Evolutionary conservation across 1,139 yeast species (phyloP).

Genomic region (Diutina scorzettiae): DNA sequence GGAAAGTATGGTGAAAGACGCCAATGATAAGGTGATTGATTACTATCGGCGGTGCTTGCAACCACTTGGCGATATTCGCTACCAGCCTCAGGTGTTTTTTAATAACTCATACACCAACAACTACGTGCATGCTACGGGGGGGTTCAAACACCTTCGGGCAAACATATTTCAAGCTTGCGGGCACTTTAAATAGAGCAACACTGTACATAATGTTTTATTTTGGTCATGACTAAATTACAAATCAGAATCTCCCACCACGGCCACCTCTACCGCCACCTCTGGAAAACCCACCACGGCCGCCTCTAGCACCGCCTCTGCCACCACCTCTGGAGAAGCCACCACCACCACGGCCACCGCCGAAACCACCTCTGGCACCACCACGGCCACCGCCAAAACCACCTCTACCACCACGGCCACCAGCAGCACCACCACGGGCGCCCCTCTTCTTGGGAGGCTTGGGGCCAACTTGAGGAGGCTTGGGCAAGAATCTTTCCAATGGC

Average conservation of each 20-base stretch:
- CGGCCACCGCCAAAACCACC: slow-evolving; percentile 13
- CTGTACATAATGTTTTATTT: slow-evolving; percentile 3
- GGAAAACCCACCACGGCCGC: slow-evolving; percentile 25
- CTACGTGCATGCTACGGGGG: slow-evolving; percentile 16
- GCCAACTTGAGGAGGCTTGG: slow-evolving; percentile 74
- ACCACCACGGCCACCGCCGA: slow-evolving; percentile 26
- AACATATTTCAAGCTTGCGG: background rate
- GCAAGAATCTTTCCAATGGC: slow-evolving; percentile 91
- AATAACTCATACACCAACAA: slow-evolving; percentile 20
- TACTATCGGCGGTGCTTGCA: slow-evolving; percentile 16
- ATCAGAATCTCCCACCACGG: slow-evolving; percentile 15
- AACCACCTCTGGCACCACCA: slow-evolving; percentile 21
- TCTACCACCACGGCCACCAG: slow-evolving; percentile 16
- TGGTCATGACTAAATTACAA: slow-evolving; percentile 3
- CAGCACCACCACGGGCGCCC: slow-evolving; percentile 21
- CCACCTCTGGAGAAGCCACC: slow-evolving; percentile 13
- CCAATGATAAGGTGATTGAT: slow-evolving; percentile 16
- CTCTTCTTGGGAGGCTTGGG: slow-evolving; percentile 72
- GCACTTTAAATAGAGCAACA: no score
- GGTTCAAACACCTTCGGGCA: slow-evolving; percentile 24
- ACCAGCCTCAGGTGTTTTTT: slow-evolving; percentile 24
- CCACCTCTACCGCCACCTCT: slow-evolving; percentile 37
- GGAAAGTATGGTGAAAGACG: slow-evolving; percentile 7
- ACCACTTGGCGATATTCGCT: slow-evolving; percentile 14
- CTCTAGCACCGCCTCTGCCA: background rate